Evolutionary conservation across 345 rosid species (phyloP), one percentile per base, ranked within the genome.

Genomic region (Populus nigra): DNA sequence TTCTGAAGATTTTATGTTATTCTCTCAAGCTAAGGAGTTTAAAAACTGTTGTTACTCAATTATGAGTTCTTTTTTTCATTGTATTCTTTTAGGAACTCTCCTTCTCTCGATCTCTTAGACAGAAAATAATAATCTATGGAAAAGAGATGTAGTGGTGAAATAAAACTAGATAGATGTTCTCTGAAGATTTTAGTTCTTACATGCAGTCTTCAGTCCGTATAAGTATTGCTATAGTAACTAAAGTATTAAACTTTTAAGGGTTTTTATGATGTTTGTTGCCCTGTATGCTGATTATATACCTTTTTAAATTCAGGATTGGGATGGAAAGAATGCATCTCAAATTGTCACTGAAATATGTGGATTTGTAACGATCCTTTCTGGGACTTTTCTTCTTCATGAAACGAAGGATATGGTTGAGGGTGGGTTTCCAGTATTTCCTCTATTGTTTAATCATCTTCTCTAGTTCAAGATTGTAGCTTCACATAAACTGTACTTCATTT

Each of bases 321-420:
- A 91, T 84, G 74, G 94, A n/a, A 96, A 93, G 86, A 93, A 88
- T 18, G 90, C 92, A 12, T 87, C 94, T 71, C 94, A 93, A 74
- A 90, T 93, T 74, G 89, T 91, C 61, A 93, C 94, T 5, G 96
- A 91, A 83, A 82, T 89, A 76, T 90, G 97, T 79, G 97, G 96
- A 75, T 93, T 93, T 84, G 91, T 93, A 73, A 90, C 93, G 2
- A 93, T 93, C 75, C 91, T 93, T 66, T 88, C 92, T 23, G 97
- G 96, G 59, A 91, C 97, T 70, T 90, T 91, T 83, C 96, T 93
- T 86, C 94, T 91, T 76, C 97, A 93, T 83, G 89, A 87, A 84
- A 91, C 96, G 3, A 93, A 93, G 79, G 97, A 93, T 87, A 86
- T 91, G 91, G 88, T 77, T 35, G 93, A 88, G 68, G 92, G 95